These are phyloP conservation scores for Dioszegia crocea DNA, from an alignment of 768 basidiomycete genomes.

Conservation along the genomic window DNA sequence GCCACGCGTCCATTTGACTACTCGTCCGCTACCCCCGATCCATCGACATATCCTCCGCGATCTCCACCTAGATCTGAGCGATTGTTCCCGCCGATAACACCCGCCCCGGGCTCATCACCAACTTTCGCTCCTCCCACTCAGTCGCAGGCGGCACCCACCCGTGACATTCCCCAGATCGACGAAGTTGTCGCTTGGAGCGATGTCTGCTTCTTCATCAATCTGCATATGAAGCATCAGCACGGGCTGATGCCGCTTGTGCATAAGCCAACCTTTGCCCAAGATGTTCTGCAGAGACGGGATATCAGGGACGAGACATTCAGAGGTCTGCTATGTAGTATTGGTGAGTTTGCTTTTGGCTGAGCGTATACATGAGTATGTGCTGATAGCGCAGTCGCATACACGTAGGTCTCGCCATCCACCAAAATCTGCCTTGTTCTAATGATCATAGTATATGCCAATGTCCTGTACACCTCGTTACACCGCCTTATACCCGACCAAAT, in stretches of 20 bases:
- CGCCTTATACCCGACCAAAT: constrained; percentile 9
- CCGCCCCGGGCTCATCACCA: background rate
- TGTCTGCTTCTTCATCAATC: constrained; percentile 32
- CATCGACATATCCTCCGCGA: background rate
- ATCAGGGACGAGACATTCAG: constrained; percentile 26
- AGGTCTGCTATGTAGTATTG: constrained; percentile 21
- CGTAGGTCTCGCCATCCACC: background rate
- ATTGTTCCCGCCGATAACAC: background rate
- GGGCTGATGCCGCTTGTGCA: constrained; percentile 34
- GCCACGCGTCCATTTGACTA: constrained; percentile 1
- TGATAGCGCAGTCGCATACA: constrained; percentile 18
- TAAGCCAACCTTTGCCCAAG: constrained; percentile 33
- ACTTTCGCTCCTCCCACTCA: background rate
- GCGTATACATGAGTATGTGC: background rate
- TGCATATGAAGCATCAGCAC: constrained; percentile 34
- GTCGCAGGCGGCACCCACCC: background rate
- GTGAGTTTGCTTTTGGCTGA: constrained; percentile 3
- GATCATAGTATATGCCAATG: constrained; percentile 25
- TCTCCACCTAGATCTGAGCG: background rate
- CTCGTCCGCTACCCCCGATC: background rate
- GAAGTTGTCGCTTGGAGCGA: constrained; percentile 15
- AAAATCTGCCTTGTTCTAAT: too few species aligned
- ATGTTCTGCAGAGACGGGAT: constrained; percentile 29
- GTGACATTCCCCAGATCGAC: constrained; percentile 17
- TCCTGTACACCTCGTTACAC: constrained; percentile 15